These are phyloP conservation scores for Umbelopsis sp. DNA, from an alignment of 371 early-diverging fungal genomes.

Conservation along the genomic window DNA sequence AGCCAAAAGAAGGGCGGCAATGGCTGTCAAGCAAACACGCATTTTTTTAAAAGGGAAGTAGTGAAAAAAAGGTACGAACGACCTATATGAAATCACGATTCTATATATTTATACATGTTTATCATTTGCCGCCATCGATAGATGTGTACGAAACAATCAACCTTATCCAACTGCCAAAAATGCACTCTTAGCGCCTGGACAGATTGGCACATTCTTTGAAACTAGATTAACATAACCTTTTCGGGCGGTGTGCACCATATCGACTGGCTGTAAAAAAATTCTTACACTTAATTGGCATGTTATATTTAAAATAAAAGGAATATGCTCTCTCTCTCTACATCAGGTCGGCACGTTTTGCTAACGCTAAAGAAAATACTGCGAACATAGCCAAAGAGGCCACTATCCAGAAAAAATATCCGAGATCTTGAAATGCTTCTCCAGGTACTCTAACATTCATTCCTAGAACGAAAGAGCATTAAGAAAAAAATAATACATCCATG, in stretches of 20 bases:
- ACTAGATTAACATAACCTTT: not conserved
- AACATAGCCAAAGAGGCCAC: slow-evolving; percentile 57
- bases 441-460: slow-evolving; percentile 91
- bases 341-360: slow-evolving; percentile 39
- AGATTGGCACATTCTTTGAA: not conserved
- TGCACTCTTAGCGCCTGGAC: no score
- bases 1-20: slow-evolving; percentile 11
- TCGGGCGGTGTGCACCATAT: not conserved
- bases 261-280: not conserved
- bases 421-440: slow-evolving; percentile 63
- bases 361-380: slow-evolving; percentile 38
- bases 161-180: no score
- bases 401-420: slow-evolving; percentile 83
- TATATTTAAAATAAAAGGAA: slow-evolving; percentile 9
- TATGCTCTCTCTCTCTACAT: not conserved
- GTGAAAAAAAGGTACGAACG: not conserved
- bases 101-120: slow-evolving; percentile 11
- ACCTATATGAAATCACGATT: not conserved
- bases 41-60: not conserved
- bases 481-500: not conserved
- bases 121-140: not conserved
- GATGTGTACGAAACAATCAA: not conserved
- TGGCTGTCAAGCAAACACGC: slow-evolving; percentile 13
- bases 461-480: not conserved
- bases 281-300: not conserved